Conservation (phyloP, 2,329 filamentous ascomycete genomes). For the Alternaria infectoria region DNA sequence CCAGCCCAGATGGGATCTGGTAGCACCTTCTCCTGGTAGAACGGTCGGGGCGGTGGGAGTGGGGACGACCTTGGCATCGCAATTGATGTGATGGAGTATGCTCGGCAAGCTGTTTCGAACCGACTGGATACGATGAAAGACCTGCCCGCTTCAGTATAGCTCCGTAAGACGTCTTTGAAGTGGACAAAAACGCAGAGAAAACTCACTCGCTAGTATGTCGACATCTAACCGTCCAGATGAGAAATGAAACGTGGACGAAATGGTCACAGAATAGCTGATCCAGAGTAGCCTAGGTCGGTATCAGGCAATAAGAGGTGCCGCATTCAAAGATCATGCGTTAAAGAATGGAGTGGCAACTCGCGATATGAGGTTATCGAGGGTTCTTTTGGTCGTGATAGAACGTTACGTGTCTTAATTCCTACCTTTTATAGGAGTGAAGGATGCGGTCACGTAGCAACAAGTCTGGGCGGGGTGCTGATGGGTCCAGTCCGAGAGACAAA, state of each 20-base stretch:
- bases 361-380: neutral
- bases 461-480: neutral
- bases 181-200: neutral
- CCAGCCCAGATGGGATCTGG: neutral
- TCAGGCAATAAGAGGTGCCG: neutral
- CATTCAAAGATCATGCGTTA: neutral
- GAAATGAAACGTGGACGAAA: neutral
- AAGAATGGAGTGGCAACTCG: neutral
- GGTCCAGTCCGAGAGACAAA: neutral
- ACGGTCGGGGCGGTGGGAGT: neutral
- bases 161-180: neutral
- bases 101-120: neutral
- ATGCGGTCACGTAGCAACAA: neutral
- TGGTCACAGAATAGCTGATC: neutral
- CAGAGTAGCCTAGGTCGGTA: neutral
- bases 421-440: neutral
- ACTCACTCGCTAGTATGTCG: neutral
- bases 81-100: neutral
- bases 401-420: neutral
- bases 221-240: neutral
- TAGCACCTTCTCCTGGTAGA: neutral
- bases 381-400: neutral
- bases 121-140: neutral
- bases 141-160: neutral
- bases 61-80: neutral